Base-by-base conservation (phyloP, 345 rosid genomes). In the Brassica napus region DNA sequence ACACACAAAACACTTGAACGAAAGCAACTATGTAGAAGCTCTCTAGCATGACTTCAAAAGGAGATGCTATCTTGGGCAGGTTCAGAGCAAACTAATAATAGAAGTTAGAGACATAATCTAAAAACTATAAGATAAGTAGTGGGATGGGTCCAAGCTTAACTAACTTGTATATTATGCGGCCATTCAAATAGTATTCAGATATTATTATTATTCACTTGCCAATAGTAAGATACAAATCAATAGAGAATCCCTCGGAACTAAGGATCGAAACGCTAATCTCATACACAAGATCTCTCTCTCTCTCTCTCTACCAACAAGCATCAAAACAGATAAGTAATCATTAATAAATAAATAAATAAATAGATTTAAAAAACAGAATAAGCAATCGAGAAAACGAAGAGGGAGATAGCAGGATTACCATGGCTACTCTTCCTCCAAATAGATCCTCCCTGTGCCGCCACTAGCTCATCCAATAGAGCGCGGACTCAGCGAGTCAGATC, bases 381-480 rank as follows among this genome's bases (percentile, higher is more conserved):
- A n/a, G n/a, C n/a, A n/a, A n/a, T n/a, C n/a, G n/a, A 39, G 54
- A 6, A 55, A 24, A 32, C 5, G 10, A 21, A 9, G 9, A 59
- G 26, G 64, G 73, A 24, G 70, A 58, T 5, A n/a, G n/a, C n/a
- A n/a, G n/a, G 74, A 39, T 52, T 80, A 88, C 91, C 91, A 88
- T 86, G 74, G 82, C 79, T 26, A 57, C 68, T 68, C 52, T 24
- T 4, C 11, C 14, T 15, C 11, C 69, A 28, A 68, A 61, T 49
- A 30, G 72, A 80, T 75, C 76, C 68, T 74, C 75, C 76, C 71
- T 83, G 32, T 54, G 3, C 5, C 62, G 4, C 7, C 67, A 42
- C 74, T 77, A 85, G 61, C 74, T 85, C 86, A 81, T 85, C 71
- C 83, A 78, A 76, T 57, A 21, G 18, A 49, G 67, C 2, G 15